Conservation (phyloP, 2,329 filamentous ascomycete genomes). For the Aspergillaceae sp. region DNA sequence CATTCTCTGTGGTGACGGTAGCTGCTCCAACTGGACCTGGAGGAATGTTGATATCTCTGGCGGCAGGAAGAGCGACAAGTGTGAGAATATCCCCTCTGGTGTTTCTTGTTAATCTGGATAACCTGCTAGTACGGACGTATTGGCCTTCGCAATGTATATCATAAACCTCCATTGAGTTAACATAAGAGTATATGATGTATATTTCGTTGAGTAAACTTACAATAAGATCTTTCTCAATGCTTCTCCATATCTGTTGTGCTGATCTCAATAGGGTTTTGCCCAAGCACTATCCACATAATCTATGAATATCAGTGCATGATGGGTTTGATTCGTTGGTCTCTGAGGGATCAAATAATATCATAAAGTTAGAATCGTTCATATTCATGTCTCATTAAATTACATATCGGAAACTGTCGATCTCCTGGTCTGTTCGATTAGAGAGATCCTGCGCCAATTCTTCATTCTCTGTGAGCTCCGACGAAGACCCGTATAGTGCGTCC, state of each 20-base stretch:
- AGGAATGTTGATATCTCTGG: constrained; percentile 43
- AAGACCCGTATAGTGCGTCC: constrained; percentile 18
- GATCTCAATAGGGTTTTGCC: no score
- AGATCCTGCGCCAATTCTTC: constrained; percentile 24
- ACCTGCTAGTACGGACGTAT: background rate
- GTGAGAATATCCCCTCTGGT: constrained; percentile 32
- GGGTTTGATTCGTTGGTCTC: no score
- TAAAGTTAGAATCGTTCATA: background rate
- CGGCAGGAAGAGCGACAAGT: constrained; percentile 38
- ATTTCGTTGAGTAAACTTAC: no score
- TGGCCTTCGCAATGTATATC: no score
- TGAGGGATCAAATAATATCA: background rate
- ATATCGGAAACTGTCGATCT: constrained; percentile 30
- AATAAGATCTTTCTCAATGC: no score
- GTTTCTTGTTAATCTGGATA: constrained; percentile 20
- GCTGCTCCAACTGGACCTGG: constrained; percentile 44
- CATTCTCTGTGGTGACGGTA: constrained; percentile 46
- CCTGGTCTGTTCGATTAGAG: constrained; percentile 27
- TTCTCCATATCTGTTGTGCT: no score
- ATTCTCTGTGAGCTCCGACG: constrained; percentile 14
- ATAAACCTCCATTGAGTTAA: no score
- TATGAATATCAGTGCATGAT: no score
- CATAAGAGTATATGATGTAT: no score
- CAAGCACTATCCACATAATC: no score
- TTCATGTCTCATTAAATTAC: constrained; percentile 12